phyloP scores from a whole-genome alignment of 83 land plant species.

The Picea mariana region DNA sequence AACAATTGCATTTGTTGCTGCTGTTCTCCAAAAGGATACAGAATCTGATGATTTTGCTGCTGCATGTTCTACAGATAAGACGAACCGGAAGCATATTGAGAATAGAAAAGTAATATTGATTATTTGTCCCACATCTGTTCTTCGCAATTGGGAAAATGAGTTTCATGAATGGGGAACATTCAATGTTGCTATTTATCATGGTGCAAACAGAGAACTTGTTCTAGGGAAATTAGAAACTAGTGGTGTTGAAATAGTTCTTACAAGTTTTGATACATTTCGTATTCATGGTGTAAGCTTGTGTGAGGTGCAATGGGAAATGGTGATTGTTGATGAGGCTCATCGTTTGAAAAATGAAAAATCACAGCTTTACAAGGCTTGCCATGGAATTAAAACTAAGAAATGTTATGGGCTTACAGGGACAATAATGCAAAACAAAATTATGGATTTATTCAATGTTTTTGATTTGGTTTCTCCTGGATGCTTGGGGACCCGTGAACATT shows the following conservation, averaged over 20 bases:
- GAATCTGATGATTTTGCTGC: conserved; percentile 24
- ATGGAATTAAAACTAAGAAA: conserved; percentile 60
- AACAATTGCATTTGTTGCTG: conserved; percentile 89
- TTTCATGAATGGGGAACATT: conserved; percentile 88
- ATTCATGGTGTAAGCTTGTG: conserved; percentile 62
- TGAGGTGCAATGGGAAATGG: conserved; percentile 79
- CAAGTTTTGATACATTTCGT: conserved; percentile 94
- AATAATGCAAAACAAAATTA: conserved; percentile 90
- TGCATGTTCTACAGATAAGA: neutral
- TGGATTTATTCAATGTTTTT: conserved; percentile 91
- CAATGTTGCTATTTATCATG: conserved; percentile 80
- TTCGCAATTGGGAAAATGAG: conserved; percentile 93
- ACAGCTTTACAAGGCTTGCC: conserved; percentile 71
- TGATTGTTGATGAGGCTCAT: conserved; percentile 95
- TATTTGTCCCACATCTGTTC: conserved; percentile 88
- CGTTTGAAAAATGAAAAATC: conserved; percentile 96
- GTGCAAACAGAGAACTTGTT: conserved; percentile 81
- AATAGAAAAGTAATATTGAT: conserved; percentile 45
- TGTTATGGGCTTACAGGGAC: conserved; percentile 96
- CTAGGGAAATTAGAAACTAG: conserved; percentile 57
- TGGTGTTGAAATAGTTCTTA: conserved; percentile 73
- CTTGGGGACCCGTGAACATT: conserved; percentile 89
- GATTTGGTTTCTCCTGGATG: conserved; percentile 92
- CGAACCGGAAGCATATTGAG: conserved; percentile 18
- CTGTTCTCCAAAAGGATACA: conserved; percentile 62